Evolutionary conservation across 2,329 filamentous ascomycete species (phyloP).

Genomic region (Gyromitra esculenta): DNA sequence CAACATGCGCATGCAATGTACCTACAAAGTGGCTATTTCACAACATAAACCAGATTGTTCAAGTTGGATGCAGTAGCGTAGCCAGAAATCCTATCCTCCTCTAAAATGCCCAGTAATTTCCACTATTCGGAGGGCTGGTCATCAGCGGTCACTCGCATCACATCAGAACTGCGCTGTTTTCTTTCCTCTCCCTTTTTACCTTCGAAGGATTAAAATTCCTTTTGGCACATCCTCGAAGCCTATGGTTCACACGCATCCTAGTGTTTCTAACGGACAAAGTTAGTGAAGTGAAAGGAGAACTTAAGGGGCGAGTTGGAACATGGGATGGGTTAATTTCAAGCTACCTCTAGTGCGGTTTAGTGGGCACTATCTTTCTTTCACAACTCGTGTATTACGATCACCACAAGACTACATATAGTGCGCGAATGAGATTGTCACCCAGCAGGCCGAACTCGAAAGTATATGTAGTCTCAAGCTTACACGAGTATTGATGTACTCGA

Average conservation of each 20-base stretch:
- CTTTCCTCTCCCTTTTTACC: not conserved
- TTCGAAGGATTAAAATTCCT: not conserved
- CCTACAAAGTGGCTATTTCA: no score
- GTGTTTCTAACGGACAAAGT: not conserved
- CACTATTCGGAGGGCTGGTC: not conserved
- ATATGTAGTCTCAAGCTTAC: no score
- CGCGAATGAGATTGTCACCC: no score
- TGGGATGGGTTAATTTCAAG: not conserved
- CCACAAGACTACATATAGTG: no score
- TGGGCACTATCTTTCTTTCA: not conserved
- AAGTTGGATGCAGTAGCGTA: no score
- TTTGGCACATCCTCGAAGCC: not conserved
- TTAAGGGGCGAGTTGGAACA: not conserved
- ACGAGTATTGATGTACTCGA: no score
- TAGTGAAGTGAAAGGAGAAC: not conserved
- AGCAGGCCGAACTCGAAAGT: no score
- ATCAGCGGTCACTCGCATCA: not conserved
- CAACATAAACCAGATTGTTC: no score
- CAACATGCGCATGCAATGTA: no score
- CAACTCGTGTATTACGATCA: not conserved
- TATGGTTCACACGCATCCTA: not conserved
- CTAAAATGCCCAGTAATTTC: not conserved
- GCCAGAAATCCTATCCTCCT: not conserved
- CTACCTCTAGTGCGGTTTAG: no score
- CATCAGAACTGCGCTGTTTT: not conserved